These are phyloP conservation scores for Thielaviopsis musarum DNA, from an alignment of 2,329 filamentous ascomycete genomes.

Conservation along the genomic window DNA sequence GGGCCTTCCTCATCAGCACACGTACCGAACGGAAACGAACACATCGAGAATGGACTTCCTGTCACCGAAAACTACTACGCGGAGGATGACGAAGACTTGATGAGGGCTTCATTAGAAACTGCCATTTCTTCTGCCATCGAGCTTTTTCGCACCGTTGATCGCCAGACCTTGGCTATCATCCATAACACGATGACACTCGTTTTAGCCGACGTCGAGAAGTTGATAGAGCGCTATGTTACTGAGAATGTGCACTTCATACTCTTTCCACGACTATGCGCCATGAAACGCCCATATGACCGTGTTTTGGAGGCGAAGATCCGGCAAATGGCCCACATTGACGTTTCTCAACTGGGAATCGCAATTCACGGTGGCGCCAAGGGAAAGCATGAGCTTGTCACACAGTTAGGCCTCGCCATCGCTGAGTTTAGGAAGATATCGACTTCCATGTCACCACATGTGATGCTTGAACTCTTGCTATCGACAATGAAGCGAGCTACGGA, in stretches of 20 bases:
- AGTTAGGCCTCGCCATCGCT: slow-evolving; percentile 64
- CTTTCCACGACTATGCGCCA: slow-evolving; percentile 64
- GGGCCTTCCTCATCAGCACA: slow-evolving; percentile 16
- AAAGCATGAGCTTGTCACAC: slow-evolving; percentile 65
- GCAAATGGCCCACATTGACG: slow-evolving; percentile 85
- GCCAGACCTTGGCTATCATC: slow-evolving; percentile 79
- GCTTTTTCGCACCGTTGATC: slow-evolving; percentile 87
- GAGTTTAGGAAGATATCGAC: slow-evolving; percentile 74
- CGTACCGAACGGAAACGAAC: slow-evolving; percentile 20
- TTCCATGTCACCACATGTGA: slow-evolving; percentile 69
- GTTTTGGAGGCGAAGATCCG: slow-evolving; percentile 80
- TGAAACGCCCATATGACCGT: slow-evolving; percentile 66
- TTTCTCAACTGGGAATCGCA: slow-evolving; percentile 81
- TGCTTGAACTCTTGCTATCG: slow-evolving; percentile 63
- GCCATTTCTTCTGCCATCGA: slow-evolving; percentile 89
- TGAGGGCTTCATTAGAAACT: slow-evolving; percentile 77
- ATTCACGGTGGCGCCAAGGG: slow-evolving; percentile 63
- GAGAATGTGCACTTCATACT: slow-evolving; percentile 85
- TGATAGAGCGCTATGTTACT: slow-evolving; percentile 88
- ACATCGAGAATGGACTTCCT: slow-evolving; percentile 23
- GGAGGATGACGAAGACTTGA: slow-evolving; percentile 80
- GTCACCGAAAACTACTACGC: slow-evolving; percentile 52
- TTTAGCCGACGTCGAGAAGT: slow-evolving; percentile 73
- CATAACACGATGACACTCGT: slow-evolving; percentile 89
- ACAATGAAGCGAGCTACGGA: slow-evolving; percentile 74